These are phyloP conservation scores for Ceratocystis albifundus DNA, from an alignment of 2,329 filamentous ascomycete species.

Conservation along the genomic window DNA sequence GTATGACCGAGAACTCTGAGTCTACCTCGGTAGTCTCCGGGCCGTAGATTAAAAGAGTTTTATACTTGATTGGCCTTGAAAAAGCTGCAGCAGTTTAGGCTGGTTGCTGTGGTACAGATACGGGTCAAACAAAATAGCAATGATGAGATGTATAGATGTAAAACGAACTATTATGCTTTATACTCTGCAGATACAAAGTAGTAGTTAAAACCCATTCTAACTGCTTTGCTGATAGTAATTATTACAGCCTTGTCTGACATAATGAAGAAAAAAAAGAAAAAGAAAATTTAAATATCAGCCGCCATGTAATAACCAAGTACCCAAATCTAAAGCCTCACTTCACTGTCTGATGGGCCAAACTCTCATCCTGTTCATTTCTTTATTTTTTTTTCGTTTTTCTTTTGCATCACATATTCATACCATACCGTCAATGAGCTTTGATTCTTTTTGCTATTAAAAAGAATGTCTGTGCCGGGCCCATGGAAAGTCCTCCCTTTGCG, in stretches of 20 bases:
- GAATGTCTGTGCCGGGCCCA: slow-evolving; percentile 30
- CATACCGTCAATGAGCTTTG: neutral
- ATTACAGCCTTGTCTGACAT: slow-evolving; percentile 2
- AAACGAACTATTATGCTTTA: neutral
- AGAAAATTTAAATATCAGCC: too few species aligned
- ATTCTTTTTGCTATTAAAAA: neutral
- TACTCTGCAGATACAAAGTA: neutral
- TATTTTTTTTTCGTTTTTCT: slow-evolving; percentile 1
- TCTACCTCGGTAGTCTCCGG: slow-evolving; percentile 46
- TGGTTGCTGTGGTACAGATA: slow-evolving; percentile 52
- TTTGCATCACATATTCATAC: neutral
- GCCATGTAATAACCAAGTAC: neutral
- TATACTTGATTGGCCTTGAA: slow-evolving; percentile 38
- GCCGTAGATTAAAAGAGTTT: slow-evolving; percentile 40
- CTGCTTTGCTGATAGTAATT: neutral
- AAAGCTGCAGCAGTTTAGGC: slow-evolving; percentile 49
- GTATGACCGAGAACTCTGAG: slow-evolving; percentile 43
- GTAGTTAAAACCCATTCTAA: neutral
- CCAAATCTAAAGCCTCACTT: neutral
- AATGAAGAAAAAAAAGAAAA: too few species aligned
- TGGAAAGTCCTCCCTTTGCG: slow-evolving; percentile 41
- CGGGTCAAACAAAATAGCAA: slow-evolving; percentile 43
- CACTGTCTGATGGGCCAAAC: neutral
- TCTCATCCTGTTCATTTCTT: neutral
- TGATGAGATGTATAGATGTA: neutral